Base-by-base conservation (phyloP, 1,139 yeast species). In the Saccharomyces hybrid region DNA sequence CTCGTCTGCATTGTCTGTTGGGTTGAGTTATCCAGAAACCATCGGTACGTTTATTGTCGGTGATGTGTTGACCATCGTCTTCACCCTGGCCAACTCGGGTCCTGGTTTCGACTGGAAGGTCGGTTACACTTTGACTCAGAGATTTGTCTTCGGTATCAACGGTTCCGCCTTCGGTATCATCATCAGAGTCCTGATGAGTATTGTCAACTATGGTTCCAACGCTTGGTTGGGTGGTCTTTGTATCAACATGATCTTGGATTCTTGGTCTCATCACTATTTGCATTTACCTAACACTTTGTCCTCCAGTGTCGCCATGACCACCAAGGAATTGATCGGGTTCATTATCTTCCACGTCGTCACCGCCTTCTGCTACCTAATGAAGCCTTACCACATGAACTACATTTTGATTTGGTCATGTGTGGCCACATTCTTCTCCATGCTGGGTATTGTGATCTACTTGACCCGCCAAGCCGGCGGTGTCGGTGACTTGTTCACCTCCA, bases 81-180 rank as follows among this genome's bases (percentile, higher is more conserved):
- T 73, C 55, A 74, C 80, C 7, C 56, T 73, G 34, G 70, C 76
- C 4, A 75, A 73, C 61, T 72, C 76, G n/a, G 71, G 67, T 52
- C 78, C 77, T 1, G 80, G 80, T 48, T 64, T 65, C 28, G 73
- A 73, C 53, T 78, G 74, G 70, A 78, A 76, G 62, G 72, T 77
- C 48, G 81, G 81, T 11, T 78, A 69, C 59, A 74, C 81, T 2
- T 58, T 78, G 29, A 71, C 74, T 42, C 77, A 76, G 57, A 70
- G 81, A 63, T 70, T 76, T 48, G 72, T 75, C 1, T 78, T 77
- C 59, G 81, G 81, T 34, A 73, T 77, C 31, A 67, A 71, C 54
- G 78, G 78, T 11, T 75, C 76, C 5, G 69, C 69, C 31, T 62
- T 76, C 21, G 78, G 78, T 52, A 70, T 77, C 53, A 56, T 75